Evolutionary conservation across 1,284 basidiomycete genomes (phyloP), one percentile per base, ranked within the genome.

Genomic region (Sporisorium exsertum): DNA sequence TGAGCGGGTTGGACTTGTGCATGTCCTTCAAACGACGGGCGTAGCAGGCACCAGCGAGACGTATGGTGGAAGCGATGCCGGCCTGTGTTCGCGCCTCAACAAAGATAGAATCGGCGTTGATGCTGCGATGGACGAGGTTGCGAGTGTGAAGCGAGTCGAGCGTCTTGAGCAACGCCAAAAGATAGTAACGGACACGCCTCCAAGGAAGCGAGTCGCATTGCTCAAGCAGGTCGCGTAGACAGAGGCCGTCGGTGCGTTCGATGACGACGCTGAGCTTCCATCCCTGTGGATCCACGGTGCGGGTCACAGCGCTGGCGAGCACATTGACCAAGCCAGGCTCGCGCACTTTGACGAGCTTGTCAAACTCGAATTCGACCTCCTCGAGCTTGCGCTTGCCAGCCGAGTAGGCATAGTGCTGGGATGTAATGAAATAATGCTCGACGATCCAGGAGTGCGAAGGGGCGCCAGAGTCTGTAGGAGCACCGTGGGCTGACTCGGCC

Each of bases 351-450:
- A 72, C 54, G 27, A 85, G 61, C 56, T 70, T 70, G 20, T 75
- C 75, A 13, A 85, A 66, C 46, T 84, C 82, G 20, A 56, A 63
- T 50, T 84, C 84, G 20, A 85, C 69, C 47, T 85, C 84, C 46
- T 83, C 79, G 5, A 85, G 55, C 57, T 83, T 84, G 24, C 79
- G 66, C 50, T 78, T 76, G 4, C 83, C 84, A 22, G 65, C 63
- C 27, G 59, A 71, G 22, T 68, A 71, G 22, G 67, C 70, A 53
- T 83, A 85, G 53, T 84, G 77, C 5, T 63, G 56, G 27, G 80
- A 76, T 0, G 70, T 73, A 51, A 85, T 81, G 40, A 70, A 64
- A 40, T 70, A 81, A 52, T 74, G 58, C 37, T 85, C 80, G 13
- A 85, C 59, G 35, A 71, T 49, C 82, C 82, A 83, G 1, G 79